Conservation (phyloP, 225 moss, liverwort and hornwort genomes). For the Lunularia cruciata region DNA sequence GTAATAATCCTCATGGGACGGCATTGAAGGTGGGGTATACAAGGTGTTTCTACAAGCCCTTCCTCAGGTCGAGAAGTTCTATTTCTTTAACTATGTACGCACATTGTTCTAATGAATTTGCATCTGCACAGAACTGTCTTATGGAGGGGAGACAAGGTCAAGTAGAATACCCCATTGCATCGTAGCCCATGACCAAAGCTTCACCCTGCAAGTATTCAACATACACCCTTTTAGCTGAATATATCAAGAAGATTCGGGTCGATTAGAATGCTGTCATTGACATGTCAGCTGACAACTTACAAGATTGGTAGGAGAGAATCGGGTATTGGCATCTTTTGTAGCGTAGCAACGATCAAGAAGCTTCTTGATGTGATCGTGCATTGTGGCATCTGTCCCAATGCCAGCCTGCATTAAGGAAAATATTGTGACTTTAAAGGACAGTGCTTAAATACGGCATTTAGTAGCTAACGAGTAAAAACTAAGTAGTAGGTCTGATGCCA, state of each 20-base stretch:
- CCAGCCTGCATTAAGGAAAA: slow-evolving; percentile 63
- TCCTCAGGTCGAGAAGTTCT: too few species aligned
- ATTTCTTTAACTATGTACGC: too few species aligned
- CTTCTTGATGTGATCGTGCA: slow-evolving; percentile 99
- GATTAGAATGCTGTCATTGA: background rate
- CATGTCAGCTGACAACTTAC: slow-evolving; percentile 39
- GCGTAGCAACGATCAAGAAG: slow-evolving; percentile 94
- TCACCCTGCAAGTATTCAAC: slow-evolving; percentile 68
- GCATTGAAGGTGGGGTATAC: background rate
- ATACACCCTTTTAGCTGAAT: background rate
- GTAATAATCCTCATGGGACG: too few species aligned
- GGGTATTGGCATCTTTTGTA: slow-evolving; percentile 86
- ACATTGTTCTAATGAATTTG: too few species aligned
- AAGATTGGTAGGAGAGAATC: slow-evolving; percentile 91
- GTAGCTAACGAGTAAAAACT: too few species aligned
- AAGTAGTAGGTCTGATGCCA: too few species aligned
- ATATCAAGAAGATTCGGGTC: background rate
- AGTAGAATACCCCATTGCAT: slow-evolving; percentile 78
- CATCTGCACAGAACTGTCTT: background rate
- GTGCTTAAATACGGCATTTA: too few species aligned
- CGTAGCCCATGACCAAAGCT: slow-evolving; percentile 98
- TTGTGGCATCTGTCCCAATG: slow-evolving; percentile 99
- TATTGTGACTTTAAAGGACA: too few species aligned
- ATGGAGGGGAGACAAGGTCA: background rate
- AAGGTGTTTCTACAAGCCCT: too few species aligned